A percentile compares a stretch with the other conserved stretches of the same genome.
Evolutionary conservation across 495 filamentous ascomycete species (phyloP).

Genomic region (Friedmanniomyces simplex): DNA sequence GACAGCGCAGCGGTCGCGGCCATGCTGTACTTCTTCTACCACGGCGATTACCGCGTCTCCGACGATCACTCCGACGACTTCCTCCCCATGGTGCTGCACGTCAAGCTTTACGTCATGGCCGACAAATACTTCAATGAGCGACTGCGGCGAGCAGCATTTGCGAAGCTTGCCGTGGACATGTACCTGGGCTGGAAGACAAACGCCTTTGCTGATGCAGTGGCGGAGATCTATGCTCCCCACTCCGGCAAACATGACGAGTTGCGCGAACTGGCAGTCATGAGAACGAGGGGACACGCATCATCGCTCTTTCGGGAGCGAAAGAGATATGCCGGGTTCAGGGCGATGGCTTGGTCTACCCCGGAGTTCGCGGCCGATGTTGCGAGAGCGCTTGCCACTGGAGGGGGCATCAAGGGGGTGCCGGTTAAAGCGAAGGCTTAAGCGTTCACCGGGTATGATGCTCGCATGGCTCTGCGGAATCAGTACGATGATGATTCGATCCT

Average conservation of each 20-base stretch:
- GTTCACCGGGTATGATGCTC: too few species aligned
- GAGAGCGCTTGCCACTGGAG: not conserved
- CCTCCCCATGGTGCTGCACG: not conserved
- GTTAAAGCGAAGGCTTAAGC: too few species aligned
- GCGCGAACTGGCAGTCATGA: not conserved
- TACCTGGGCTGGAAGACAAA: not conserved
- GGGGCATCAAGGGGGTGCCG: too few species aligned
- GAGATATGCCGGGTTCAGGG: not conserved
- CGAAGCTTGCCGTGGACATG: not conserved
- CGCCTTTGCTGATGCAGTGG: not conserved
- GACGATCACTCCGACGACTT: not conserved
- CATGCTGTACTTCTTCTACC: slow-evolving; percentile 5
- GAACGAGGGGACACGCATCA: not conserved
- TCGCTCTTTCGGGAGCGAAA: not conserved
- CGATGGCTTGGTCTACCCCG: not conserved
- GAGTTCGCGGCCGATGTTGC: not conserved
- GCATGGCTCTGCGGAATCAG: too few species aligned
- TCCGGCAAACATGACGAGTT: not conserved
- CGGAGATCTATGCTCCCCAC: not conserved
- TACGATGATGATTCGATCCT: too few species aligned
- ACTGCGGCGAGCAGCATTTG: not conserved
- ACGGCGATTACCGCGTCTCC: not conserved
- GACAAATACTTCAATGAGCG: not conserved
- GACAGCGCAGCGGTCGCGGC: not conserved
- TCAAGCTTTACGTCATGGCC: not conserved